Base-by-base conservation (phyloP, 73 alveolate species). In the Paramecium tetraurelia region DNA sequence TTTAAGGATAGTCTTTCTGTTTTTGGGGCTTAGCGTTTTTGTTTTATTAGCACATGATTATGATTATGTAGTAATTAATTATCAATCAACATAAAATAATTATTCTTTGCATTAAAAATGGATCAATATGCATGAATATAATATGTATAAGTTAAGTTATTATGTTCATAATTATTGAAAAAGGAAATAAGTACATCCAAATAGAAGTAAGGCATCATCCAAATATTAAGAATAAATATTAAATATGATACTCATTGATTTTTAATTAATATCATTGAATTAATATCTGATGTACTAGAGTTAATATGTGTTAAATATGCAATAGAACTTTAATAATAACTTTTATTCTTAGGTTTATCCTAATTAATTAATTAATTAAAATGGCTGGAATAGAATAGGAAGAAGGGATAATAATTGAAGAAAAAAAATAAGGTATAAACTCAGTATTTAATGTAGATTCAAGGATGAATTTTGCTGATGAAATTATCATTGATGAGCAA, bases 401-500 rank as follows among this genome's bases (percentile, higher is more conserved):
- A 46, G 59, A 20, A 53, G 22, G 20, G 5, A 53, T 53, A 53
- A 53, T 53, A 16, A 22, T 16, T 53, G 69, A 53, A 5, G 31
- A 53, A 18, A 53, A 20, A n/a, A 53, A 53, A 53, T 18, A 16
- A 53, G 69, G 69, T 53, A 53, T 53, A 53, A 53, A 50, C 0
- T 14, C n/a, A 50, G 14, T 46, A 14, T 16, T 12, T 1, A 14
- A 16, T 50, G 9, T 50, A 50, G 69, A 53, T 53, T 53, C 11
- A 53, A 53, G 69, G 31, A 53, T 53, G 69, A 53, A 63, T 63
- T 80, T 80, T 22, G 90, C 90, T 21, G 90, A 80, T 48, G 76
- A 80, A 48, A 80, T 80, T 35, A 80, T 80, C 29, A 80, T 80
- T 16, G 90, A 80, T 43, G 76, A 80, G 44, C n/a, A 80, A 41